These are phyloP conservation scores for Saccharomyces eubayanus DNA, from an alignment of 805 yeast genomes.

Conservation along the genomic window DNA sequence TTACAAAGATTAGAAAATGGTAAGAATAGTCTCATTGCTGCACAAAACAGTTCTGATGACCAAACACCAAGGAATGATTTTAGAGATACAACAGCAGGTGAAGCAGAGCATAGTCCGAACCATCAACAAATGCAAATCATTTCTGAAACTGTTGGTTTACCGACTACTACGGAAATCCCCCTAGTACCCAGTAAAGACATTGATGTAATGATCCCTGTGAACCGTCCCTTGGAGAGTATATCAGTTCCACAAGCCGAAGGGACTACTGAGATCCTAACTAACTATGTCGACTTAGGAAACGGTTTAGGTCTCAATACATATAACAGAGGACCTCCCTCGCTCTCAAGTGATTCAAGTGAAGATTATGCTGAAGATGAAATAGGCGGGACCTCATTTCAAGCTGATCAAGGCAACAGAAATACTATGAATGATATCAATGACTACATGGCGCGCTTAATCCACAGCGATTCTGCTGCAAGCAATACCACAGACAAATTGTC, in stretches of 20 bases:
- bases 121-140: not conserved
- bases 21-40: not conserved
- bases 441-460: slow-evolving; percentile 23
- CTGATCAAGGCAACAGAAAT: slow-evolving; percentile 5
- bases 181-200: not conserved
- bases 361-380: slow-evolving; percentile 15
- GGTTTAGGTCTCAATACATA: slow-evolving; percentile 31
- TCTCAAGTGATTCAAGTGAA: slow-evolving; percentile 30
- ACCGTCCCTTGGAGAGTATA: not conserved
- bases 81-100: not conserved
- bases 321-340: slow-evolving; percentile 34
- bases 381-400: slow-evolving; percentile 10
- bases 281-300: slow-evolving; percentile 28
- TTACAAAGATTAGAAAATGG: not conserved
- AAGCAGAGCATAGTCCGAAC: not conserved
- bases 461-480: slow-evolving; percentile 13
- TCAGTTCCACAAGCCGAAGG: not conserved
- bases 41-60: not conserved
- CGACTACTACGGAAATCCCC: not conserved
- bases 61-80: not conserved
- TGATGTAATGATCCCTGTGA: not conserved
- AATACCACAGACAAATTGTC: not conserved
- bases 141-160: not conserved
- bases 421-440: slow-evolving; percentile 14
- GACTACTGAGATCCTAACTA: slow-evolving; percentile 3